Conservation (phyloP, 768 basidiomycete species). For the Podaxis sp. region DNA sequence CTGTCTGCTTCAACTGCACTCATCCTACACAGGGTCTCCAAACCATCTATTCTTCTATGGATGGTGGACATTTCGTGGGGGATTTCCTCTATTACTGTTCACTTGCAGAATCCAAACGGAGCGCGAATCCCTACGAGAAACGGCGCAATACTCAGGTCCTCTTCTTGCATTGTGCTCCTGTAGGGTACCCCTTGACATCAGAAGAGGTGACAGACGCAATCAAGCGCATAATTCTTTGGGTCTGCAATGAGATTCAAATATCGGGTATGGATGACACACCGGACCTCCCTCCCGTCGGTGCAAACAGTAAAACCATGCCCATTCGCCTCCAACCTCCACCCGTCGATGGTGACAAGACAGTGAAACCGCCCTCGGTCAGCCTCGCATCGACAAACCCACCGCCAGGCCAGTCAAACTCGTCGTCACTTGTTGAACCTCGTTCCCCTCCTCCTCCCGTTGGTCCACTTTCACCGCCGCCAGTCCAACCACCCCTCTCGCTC, state of each 20-base stretch:
- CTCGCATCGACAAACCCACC: neutral
- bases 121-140: conserved; percentile 22
- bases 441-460: conserved; percentile 5
- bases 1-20: neutral
- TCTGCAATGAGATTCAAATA: conserved; percentile 39
- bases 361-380: neutral
- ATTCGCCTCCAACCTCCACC: neutral
- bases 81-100: conserved; percentile 81
- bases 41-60: conserved; percentile 73
- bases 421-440: neutral
- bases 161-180: conserved; percentile 73
- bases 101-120: conserved; percentile 64
- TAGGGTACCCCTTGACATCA: conserved; percentile 60
- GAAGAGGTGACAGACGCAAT: conserved; percentile 70
- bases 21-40: conserved; percentile 24
- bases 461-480: conserved; percentile 1
- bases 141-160: conserved; percentile 42
- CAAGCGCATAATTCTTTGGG: conserved; percentile 60
- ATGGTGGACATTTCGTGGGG: conserved; percentile 74
- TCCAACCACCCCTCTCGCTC: neutral
- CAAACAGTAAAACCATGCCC: conserved; percentile 4
- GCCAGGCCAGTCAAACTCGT: neutral
- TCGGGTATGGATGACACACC: conserved; percentile 10
- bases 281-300: conserved; percentile 13
- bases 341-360: neutral